Base-by-base conservation (phyloP, 1,139 yeast species). In the Suhomyces yuchorum region DNA sequence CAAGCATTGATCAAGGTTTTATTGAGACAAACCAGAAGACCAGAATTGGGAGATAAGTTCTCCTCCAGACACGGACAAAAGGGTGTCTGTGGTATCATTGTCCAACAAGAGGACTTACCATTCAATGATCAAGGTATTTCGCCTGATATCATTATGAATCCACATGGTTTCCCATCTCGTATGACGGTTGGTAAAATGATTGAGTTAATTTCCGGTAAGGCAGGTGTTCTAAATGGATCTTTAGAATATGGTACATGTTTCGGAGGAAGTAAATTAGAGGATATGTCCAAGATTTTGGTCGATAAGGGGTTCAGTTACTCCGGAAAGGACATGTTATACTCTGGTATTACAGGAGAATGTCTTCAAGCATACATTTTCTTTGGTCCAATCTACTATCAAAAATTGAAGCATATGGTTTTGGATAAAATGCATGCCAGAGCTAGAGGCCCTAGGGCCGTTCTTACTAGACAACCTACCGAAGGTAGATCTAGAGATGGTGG, bases 401-500 rank as follows among this genome's bases (percentile, higher is more conserved):
- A 95, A 67, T 82, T 93, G 77, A 93, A 95, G 78, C 99, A 93
- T 70, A 93, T 93, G 99, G 99, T 93, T 45, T 73, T 93, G 70
- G 99, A 93, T 72, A 93, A 95, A 71, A 93, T 93, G 98, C 99
- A 93, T 63, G 99, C 99, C 0, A 87, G 99, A 78, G 97, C 99
- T 3, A 83, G 99, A 67, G 99, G 99, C 51, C 99, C 99, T 48
- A 83, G 98, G 58, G 99, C 99, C 0, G 99, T 95, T 18, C 77
- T 93, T 54, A 93, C 99, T 3, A 85, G 99, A 70, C 99, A 93
- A 70, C 99, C 99, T 8, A 97, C 93, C 50, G 99, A 95, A 72
- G 99, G 99, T 84, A 85, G 99, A 73, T 92, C 98, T 20, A 84
- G 99, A 75, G 99, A 93, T 72, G 99, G 99, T 82, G 99, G 99